Evolutionary conservation across 75 land plant species (phyloP), one percentile per base, ranked within the genome.

Genomic region (Azolla pinnata): DNA sequence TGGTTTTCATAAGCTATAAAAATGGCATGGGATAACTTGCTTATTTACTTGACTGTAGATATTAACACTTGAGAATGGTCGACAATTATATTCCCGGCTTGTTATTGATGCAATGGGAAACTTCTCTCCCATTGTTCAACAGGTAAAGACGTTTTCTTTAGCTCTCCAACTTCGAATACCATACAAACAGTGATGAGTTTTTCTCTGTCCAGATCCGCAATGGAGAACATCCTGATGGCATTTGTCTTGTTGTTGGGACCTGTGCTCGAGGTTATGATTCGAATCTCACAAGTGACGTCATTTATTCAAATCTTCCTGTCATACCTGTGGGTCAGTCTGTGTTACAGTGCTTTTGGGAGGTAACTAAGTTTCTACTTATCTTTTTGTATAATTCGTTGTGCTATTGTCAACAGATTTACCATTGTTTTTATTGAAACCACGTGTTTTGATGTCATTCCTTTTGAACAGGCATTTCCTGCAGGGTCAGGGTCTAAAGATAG

Each of bases 71-170:
- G 78, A 74, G 44, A 74, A 84, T 63, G 86, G 68, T 2, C 61
- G 65, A 29, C 27, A 63, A 31, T 47, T 92, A 18, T 64, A 72
- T 34, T 69, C 84, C 3, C 78, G 66, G 9, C 85, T 92, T 16
- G 52, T 88, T 33, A 61, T 92, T 62, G 97, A 92, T 62, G 83
- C 85, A 29, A 92, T 92, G 97, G 97, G 97, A 26, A 92, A 88
- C 58, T 81, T 85, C 49, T 92, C 97, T 42, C 93, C 97, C 29
- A 58, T 92, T 33, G 97, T 92, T 7, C 79, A 69, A 48, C 97
- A 92, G 81, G 96, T 83, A 29, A 44, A 35, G 20, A 1, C n/a
- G 25, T 51, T 51, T 51, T 23, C 24, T 7, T 9, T 9, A 50
- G 52, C 24, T 17, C 40, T 35, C 12, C 40, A 12, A 12, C 40